phyloP scores from a whole-genome alignment of 2,329 filamentous ascomycete genomes.

The Fusarium sp. region DNA sequence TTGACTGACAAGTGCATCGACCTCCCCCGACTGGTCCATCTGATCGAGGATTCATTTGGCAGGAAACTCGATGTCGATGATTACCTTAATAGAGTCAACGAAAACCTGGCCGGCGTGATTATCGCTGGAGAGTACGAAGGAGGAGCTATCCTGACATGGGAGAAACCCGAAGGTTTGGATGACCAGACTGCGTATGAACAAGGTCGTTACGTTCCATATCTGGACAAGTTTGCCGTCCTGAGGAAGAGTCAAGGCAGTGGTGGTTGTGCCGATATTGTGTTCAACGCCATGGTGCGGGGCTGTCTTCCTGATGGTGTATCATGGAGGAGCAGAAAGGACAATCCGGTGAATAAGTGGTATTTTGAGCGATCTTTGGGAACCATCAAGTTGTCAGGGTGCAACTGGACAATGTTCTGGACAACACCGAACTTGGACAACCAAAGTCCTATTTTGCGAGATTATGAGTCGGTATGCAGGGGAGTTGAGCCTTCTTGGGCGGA shows the following conservation, averaged over 20 bases:
- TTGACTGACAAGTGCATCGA: slow-evolving; percentile 87
- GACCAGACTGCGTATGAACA: slow-evolving; percentile 67
- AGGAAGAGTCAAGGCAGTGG: slow-evolving; percentile 89
- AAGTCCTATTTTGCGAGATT: slow-evolving; percentile 71
- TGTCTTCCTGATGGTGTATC: slow-evolving; percentile 92
- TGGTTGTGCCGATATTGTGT: slow-evolving; percentile 94
- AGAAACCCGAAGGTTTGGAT: slow-evolving; percentile 73
- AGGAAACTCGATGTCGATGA: slow-evolving; percentile 85
- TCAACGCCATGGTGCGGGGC: slow-evolving; percentile 91
- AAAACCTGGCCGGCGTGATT: slow-evolving; percentile 89
- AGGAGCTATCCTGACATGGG: slow-evolving; percentile 95
- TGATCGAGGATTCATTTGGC: slow-evolving; percentile 95
- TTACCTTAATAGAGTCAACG: slow-evolving; percentile 84
- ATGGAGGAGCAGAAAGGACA: slow-evolving; percentile 90
- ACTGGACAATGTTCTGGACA: slow-evolving; percentile 99
- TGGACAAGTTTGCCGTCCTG: slow-evolving; percentile 97
- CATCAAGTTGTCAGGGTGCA: slow-evolving; percentile 81
- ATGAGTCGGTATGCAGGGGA: slow-evolving; percentile 78
- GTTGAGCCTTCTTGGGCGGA: slow-evolving; percentile 75
- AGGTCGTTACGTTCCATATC: slow-evolving; percentile 84
- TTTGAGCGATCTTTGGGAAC: slow-evolving; percentile 90
- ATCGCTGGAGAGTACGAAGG: slow-evolving; percentile 98
- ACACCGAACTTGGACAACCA: slow-evolving; percentile 73
- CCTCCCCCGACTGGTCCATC: slow-evolving; percentile 81
- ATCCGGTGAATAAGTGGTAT: slow-evolving; percentile 99